Evolutionary conservation across 1,139 yeast species (phyloP).

Genomic region (Cylindricascospora bacillispora): DNA sequence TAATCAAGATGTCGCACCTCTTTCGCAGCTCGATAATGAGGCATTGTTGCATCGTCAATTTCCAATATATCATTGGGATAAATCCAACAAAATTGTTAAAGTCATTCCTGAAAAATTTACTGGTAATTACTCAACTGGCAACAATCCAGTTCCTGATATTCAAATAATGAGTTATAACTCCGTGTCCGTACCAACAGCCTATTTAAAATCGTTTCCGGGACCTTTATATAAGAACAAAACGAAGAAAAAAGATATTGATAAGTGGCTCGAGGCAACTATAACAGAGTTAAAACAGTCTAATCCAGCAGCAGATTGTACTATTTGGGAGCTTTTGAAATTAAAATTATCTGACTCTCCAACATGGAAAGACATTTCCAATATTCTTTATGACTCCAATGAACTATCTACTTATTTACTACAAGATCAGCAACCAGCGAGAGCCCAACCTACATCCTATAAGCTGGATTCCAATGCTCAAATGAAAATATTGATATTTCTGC

Average conservation of each 20-base stretch:
- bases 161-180: slow-evolving; percentile 26
- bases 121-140: slow-evolving; percentile 8
- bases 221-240: slow-evolving; percentile 20
- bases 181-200: slow-evolving; percentile 21
- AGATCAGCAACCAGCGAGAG: slow-evolving; percentile 7
- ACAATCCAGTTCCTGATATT: slow-evolving; percentile 18
- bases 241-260: slow-evolving; percentile 18
- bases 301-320: slow-evolving; percentile 6
- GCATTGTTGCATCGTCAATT: slow-evolving; percentile 44
- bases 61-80: slow-evolving; percentile 68
- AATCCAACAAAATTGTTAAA: slow-evolving; percentile 33
- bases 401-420: slow-evolving; percentile 15
- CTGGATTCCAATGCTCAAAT: slow-evolving; percentile 16
- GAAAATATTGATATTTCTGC: slow-evolving; percentile 28
- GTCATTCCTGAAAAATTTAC: slow-evolving; percentile 29
- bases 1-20: no score
- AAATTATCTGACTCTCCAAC: slow-evolving; percentile 12
- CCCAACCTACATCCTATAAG: slow-evolving; percentile 13
- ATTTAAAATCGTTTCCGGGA: slow-evolving; percentile 27
- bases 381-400: slow-evolving; percentile 22
- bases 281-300: slow-evolving; percentile 6
- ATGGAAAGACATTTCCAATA: slow-evolving; percentile 16
- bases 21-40: slow-evolving; percentile 9
- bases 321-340: slow-evolving; percentile 15
- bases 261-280: slow-evolving; percentile 18